A percentile compares a stretch with the other conserved stretches of the same genome.
These are phyloP conservation scores for Begonia masoniana DNA, from an alignment of 306 rosid species.

Conservation along the genomic window DNA sequence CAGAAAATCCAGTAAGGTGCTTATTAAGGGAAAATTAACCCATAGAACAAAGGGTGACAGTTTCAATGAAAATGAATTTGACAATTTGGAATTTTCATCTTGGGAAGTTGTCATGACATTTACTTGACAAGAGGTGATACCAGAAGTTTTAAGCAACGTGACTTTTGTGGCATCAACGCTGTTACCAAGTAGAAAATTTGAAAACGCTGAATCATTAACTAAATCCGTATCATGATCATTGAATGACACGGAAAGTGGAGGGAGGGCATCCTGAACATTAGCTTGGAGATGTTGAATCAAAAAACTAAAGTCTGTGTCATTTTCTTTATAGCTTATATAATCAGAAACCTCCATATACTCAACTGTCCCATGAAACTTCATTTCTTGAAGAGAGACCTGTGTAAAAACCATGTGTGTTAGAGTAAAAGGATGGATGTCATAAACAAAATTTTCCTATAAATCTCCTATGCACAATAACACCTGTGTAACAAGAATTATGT, in stretches of 20 bases:
- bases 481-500: slow-evolving; percentile 44
- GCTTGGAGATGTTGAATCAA: slow-evolving; percentile 41
- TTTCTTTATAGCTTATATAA: slow-evolving; percentile 29
- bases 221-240: slow-evolving; percentile 25
- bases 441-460: background rate
- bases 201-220: slow-evolving; percentile 22
- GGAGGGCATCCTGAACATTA: slow-evolving; percentile 55
- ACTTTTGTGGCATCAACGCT: slow-evolving; percentile 36
- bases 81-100: slow-evolving; percentile 25
- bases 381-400: slow-evolving; percentile 60
- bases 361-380: slow-evolving; percentile 45
- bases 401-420: slow-evolving; percentile 22
- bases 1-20: slow-evolving; percentile 27
- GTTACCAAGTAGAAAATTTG: slow-evolving; percentile 40
- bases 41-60: slow-evolving; percentile 59
- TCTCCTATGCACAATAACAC: slow-evolving; percentile 28
- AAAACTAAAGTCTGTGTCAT: slow-evolving; percentile 16
- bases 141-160: slow-evolving; percentile 58
- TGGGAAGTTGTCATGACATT: slow-evolving; percentile 37
- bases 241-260: slow-evolving; percentile 32
- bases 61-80: slow-evolving; percentile 51
- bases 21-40: slow-evolving; percentile 54
- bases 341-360: slow-evolving; percentile 44
- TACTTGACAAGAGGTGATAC: slow-evolving; percentile 37
- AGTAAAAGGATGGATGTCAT: slow-evolving; percentile 5